Base-by-base conservation (phyloP, 2,329 filamentous ascomycete species). In the Elsinoe necatrix region DNA sequence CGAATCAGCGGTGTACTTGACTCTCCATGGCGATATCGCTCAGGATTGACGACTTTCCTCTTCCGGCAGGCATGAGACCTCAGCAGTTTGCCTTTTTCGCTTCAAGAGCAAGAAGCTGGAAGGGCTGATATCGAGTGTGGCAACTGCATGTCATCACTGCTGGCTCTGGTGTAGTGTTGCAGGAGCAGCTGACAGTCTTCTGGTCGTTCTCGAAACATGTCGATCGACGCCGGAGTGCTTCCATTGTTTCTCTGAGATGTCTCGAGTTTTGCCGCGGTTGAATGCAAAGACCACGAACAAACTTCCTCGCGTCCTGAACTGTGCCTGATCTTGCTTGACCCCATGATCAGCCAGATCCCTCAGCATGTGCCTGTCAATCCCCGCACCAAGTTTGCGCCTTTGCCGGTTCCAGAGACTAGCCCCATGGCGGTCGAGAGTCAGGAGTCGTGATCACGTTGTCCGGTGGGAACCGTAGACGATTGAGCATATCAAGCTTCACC, bases 291-390 rank as follows among this genome's bases (percentile, higher is more conserved):
- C 20, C 8, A 14, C 29, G 16, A 37, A 23, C 14, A 7, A 7
- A 20, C 23, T 31, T 35, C 34, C 5, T 12, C 14, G 3, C 4
- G 3, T 14, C 9, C 12, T 12, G 34, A 16, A 37, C 48, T 9
- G 31, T 25, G 29, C 48, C 12, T 52, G 48, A 25, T 52, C 48
- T 52, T 52, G 48, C 48, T 52, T 52, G 48, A 37, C 34, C 48
- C 20, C 48, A 52, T 52, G 48, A 52, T 52, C 48, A 52, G 16
- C 48, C 48, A 52, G 48, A 52, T 52, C 34, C 29, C 16, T 20
- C 34, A 27, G 48, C 48, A 21, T 52, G 31, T 52, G 48, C 48
- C 48, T 52, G 48, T 52, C 48, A 52, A 52, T 52, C 48, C 48
- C 48, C 48, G 48, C 48, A 52, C 48, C 48, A 52, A 52, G 31